Evolutionary conservation across 2,329 filamentous ascomycete species (phyloP).

Genomic region (Capronia americana): DNA sequence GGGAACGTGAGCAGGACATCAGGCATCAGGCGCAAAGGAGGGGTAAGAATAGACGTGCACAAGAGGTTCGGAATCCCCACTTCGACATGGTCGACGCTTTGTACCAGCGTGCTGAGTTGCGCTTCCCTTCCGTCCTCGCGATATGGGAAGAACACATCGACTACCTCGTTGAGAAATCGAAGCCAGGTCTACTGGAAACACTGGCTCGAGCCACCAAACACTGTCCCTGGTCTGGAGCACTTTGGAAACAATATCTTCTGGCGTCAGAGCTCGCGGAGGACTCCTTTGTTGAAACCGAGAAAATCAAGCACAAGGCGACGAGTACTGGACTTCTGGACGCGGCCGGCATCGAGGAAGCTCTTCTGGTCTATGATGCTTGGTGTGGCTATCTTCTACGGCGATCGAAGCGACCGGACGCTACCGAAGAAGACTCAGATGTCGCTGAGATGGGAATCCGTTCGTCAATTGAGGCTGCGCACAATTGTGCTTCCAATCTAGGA

Average conservation of each 20-base stretch:
- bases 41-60: slow-evolving; percentile 44
- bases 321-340: slow-evolving; percentile 83
- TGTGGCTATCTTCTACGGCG: slow-evolving; percentile 89
- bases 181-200: slow-evolving; percentile 67
- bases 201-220: slow-evolving; percentile 84
- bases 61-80: slow-evolving; percentile 50
- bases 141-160: slow-evolving; percentile 86
- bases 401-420: slow-evolving; percentile 75
- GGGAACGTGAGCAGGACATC: slow-evolving; percentile 71
- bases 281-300: slow-evolving; percentile 79
- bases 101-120: slow-evolving; percentile 77
- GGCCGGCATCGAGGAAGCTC: slow-evolving; percentile 82
- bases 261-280: slow-evolving; percentile 79
- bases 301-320: slow-evolving; percentile 90
- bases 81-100: slow-evolving; percentile 65
- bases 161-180: slow-evolving; percentile 66
- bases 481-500: slow-evolving; percentile 75
- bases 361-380: slow-evolving; percentile 93
- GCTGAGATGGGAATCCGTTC: slow-evolving; percentile 88
- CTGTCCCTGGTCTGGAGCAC: slow-evolving; percentile 87
- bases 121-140: slow-evolving; percentile 74
- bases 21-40: slow-evolving; percentile 52
- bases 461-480: slow-evolving; percentile 82
- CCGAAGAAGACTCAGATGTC: slow-evolving; percentile 83
- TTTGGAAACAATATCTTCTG: slow-evolving; percentile 90